Conservation (phyloP, 441 rosid species). For the Populus hybrid region DNA sequence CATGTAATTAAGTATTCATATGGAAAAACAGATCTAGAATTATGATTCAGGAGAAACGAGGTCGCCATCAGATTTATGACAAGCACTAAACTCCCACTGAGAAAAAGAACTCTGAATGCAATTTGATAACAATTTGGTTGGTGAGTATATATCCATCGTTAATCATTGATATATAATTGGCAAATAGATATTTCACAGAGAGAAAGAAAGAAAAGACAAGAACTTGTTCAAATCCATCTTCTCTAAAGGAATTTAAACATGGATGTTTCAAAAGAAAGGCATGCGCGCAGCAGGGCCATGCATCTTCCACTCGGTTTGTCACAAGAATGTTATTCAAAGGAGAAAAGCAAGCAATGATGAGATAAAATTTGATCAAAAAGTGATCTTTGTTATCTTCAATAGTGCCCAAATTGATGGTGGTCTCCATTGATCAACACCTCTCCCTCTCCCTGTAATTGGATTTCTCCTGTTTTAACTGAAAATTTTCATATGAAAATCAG, state of each 20-base stretch:
- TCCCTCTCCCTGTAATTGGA: too few species aligned
- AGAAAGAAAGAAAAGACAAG: slow-evolving; percentile 30
- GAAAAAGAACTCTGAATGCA: background rate
- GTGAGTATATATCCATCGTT: slow-evolving; percentile 11
- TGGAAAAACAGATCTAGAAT: background rate
- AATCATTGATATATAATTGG: slow-evolving; percentile 26
- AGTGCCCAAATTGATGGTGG: slow-evolving; percentile 11
- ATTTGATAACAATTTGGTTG: slow-evolving; percentile 9
- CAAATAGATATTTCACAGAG: background rate
- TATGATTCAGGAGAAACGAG: background rate
- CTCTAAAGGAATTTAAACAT: slow-evolving; percentile 11
- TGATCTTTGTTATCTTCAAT: slow-evolving; percentile 17
- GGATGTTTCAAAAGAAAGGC: slow-evolving; percentile 6
- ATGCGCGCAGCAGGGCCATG: slow-evolving; percentile 1
- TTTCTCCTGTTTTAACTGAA: background rate
- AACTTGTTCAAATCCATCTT: slow-evolving; percentile 25
- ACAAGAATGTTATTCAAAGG: background rate
- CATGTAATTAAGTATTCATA: slow-evolving; percentile 8
- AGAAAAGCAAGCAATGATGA: slow-evolving; percentile 11
- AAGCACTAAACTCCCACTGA: slow-evolving; percentile 31
- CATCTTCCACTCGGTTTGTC: slow-evolving; percentile 25
- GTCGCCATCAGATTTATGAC: slow-evolving; percentile 25
- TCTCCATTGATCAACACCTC: background rate
- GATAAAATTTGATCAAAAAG: background rate
- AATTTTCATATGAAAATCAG: too few species aligned